phyloP scores from a whole-genome alignment of 73 alveolate genomes.

The Stentor coeruleus region DNA sequence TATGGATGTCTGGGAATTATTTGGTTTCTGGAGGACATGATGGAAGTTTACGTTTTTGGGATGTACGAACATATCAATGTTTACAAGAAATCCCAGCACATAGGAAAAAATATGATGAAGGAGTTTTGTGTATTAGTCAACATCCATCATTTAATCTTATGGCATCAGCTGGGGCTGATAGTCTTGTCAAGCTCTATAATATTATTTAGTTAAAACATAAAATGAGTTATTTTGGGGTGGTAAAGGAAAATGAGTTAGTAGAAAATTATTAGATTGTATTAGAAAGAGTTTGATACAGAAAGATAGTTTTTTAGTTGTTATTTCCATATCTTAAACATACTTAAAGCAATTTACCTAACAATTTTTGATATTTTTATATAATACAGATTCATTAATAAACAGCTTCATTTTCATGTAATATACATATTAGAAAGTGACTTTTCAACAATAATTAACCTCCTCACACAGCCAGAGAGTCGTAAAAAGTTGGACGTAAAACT shows the following conservation, averaged over 20 bases:
- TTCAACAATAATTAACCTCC: neutral
- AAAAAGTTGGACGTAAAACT: neutral
- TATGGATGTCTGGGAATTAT: conserved; percentile 15
- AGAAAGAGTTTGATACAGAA: too few relatives aligned
- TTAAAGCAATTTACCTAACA: neutral
- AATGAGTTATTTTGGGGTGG: too few relatives aligned
- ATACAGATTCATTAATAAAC: neutral
- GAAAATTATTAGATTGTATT: too few relatives aligned
- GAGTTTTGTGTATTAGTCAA: conserved; percentile 28
- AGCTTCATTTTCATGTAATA: neutral
- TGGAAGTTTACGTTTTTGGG: conserved; percentile 34
- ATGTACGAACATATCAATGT: conserved; percentile 30
- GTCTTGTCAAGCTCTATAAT: conserved; percentile 34
- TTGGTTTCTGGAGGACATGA: conserved; percentile 30
- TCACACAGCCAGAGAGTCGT: neutral
- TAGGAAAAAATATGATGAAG: conserved; percentile 39
- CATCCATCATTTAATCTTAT: conserved; percentile 30
- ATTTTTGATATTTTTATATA: neutral
- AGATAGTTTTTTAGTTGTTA: too few relatives aligned
- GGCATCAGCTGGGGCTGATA: conserved; percentile 49
- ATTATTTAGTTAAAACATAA: too few relatives aligned
- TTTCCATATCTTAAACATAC: neutral
- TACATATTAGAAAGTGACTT: neutral
- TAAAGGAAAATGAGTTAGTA: neutral
- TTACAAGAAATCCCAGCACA: conserved; percentile 35